Conservation (phyloP, 371 early-diverging fungal species). For the Umbelopsis sp. region DNA sequence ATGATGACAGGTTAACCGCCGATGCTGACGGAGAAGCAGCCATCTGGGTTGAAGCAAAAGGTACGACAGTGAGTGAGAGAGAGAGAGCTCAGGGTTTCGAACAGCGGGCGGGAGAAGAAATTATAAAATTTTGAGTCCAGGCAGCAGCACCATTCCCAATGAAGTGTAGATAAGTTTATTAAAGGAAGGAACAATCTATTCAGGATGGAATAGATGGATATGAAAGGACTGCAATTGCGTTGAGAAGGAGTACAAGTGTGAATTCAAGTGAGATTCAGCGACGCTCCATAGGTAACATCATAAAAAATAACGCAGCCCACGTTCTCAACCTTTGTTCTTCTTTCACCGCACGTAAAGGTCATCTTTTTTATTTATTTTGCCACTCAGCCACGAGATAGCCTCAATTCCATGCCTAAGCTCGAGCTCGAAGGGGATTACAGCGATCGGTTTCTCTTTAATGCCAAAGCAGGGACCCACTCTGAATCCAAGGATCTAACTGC, state of each 20-base stretch:
- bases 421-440: neutral
- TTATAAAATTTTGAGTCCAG: neutral
- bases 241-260: too few species aligned
- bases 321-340: too few species aligned
- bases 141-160: too few species aligned
- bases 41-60: constrained; percentile 11
- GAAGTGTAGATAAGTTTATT: too few species aligned
- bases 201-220: too few species aligned
- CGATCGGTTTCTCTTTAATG: neutral
- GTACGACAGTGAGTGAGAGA: constrained; percentile 12
- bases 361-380: too few species aligned
- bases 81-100: neutral
- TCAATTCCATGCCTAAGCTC: constrained; percentile 1
- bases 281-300: neutral
- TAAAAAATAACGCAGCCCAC: neutral
- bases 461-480: neutral
- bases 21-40: constrained; percentile 15
- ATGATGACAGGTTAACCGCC: constrained; percentile 16
- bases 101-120: neutral
- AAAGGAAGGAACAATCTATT: too few species aligned
- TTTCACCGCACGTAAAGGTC: too few species aligned
- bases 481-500: constrained; percentile 23
- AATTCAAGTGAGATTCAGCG: too few species aligned
- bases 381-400: too few species aligned
- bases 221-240: too few species aligned